Evolutionary conservation across 306 rosid species (phyloP).

Genomic region (Lablab purpureus): DNA sequence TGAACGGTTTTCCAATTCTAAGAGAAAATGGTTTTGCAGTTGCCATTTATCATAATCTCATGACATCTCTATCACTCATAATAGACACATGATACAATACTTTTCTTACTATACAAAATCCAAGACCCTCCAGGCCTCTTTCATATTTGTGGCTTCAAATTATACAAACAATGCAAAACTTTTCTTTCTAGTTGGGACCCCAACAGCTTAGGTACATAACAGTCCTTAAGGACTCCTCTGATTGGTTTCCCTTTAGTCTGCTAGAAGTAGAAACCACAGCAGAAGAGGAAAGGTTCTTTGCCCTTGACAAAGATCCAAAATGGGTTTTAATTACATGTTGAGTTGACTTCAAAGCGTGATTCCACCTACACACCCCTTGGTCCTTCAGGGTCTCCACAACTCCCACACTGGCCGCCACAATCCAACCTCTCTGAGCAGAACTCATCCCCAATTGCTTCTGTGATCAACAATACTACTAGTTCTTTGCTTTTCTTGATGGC

Average conservation of each 20-base stretch:
- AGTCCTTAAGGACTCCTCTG: slow-evolving; percentile 28
- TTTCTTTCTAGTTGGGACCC: slow-evolving; percentile 24
- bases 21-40: neutral
- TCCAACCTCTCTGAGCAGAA: slow-evolving; percentile 33
- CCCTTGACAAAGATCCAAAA: neutral
- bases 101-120: neutral
- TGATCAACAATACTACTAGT: neutral
- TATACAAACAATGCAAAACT: neutral
- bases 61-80: neutral
- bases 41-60: neutral
- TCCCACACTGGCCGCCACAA: slow-evolving; percentile 38
- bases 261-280: neutral
- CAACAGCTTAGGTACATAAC: slow-evolving; percentile 7
- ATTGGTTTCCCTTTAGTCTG: neutral
- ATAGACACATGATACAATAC: neutral
- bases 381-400: slow-evolving; percentile 40
- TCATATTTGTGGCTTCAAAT: slow-evolving; percentile 48
- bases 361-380: slow-evolving; percentile 7
- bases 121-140: slow-evolving; percentile 51
- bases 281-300: slow-evolving; percentile 19
- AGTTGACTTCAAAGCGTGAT: neutral
- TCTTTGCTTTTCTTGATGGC: neutral
- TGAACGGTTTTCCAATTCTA: neutral
- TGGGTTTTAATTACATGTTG: neutral
- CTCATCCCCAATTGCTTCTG: slow-evolving; percentile 4